Conservation (phyloP, 352 stramenopile genomes). For the Globisporangium sylvaticum region DNA sequence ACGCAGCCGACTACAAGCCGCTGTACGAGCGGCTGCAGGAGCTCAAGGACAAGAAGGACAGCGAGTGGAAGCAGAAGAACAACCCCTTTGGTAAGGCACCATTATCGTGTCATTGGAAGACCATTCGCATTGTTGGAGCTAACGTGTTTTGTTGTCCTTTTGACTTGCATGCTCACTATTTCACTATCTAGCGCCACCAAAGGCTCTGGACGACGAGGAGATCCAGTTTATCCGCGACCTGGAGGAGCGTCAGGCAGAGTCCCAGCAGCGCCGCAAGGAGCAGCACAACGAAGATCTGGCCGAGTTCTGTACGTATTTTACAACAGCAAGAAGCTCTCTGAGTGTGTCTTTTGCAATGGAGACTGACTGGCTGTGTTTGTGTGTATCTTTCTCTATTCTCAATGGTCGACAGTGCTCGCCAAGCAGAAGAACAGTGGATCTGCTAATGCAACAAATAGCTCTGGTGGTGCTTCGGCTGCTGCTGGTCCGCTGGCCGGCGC, state of each 20-base stretch:
- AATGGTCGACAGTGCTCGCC: conserved; percentile 55
- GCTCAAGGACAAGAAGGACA: conserved; percentile 71
- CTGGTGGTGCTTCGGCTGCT: background rate
- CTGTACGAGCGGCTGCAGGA: conserved; percentile 83
- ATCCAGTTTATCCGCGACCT: conserved; percentile 78
- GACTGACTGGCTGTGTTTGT: background rate
- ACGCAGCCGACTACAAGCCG: conserved; percentile 55
- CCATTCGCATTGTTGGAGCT: background rate
- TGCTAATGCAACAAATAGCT: background rate
- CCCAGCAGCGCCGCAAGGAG: conserved; percentile 42
- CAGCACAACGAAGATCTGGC: conserved; percentile 76
- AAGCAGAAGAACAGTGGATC: conserved; percentile 36
- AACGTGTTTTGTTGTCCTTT: background rate
- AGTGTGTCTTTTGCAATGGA: background rate
- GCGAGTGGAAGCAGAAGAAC: conserved; percentile 88
- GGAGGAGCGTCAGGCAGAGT: conserved; percentile 49
- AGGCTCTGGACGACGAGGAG: conserved; percentile 84
- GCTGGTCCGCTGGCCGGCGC: background rate
- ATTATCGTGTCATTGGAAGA: no score
- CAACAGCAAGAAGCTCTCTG: background rate
- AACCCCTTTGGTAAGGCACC: conserved; percentile 71
- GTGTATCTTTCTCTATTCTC: background rate
- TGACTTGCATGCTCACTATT: background rate
- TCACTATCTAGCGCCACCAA: conserved; percentile 52
- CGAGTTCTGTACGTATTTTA: conserved; percentile 43